Percentiles rank a stretch among this genome's conserved stretches.
phyloP scores from a whole-genome alignment of 1,139 yeast species.

The Kodamaea suecica region DNA sequence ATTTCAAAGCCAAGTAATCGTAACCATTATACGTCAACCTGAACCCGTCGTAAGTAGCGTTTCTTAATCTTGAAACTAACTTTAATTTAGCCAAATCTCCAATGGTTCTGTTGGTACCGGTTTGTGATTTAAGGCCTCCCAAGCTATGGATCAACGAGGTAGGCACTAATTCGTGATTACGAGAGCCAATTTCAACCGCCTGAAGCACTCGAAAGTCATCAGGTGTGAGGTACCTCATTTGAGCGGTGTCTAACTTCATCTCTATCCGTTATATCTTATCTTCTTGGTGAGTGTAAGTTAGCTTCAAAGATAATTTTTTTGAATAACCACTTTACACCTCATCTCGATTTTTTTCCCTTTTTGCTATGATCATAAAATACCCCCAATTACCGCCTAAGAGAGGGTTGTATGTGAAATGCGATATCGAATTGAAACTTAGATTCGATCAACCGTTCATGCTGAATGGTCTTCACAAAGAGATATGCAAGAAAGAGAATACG shows the following conservation, averaged over 20 bases:
- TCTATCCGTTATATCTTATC: no score
- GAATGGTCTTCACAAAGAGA: neutral
- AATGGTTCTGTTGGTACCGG: conserved; percentile 76
- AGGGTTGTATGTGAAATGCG: no score
- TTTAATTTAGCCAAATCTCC: conserved; percentile 85
- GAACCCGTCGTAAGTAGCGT: conserved; percentile 91
- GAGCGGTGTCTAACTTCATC: conserved; percentile 90
- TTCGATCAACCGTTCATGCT: no score
- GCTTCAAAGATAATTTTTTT: conserved; percentile 6
- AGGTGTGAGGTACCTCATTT: conserved; percentile 86
- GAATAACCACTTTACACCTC: conserved; percentile 7
- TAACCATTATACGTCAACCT: conserved; percentile 83
- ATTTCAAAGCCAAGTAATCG: conserved; percentile 85
- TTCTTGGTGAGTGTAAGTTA: neutral
- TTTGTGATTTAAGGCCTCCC: conserved; percentile 71
- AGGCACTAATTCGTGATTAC: conserved; percentile 94
- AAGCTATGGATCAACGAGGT: conserved; percentile 76
- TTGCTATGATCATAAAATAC: neutral
- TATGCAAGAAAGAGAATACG: neutral
- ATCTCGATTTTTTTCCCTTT: conserved; percentile 8
- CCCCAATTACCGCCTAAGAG: conserved; percentile 2
- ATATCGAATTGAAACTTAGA: no score
- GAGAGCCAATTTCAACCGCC: conserved; percentile 87
- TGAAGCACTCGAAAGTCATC: conserved; percentile 89
- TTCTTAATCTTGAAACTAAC: conserved; percentile 71